phyloP scores from a whole-genome alignment of 129 eudicot genomes.

The Heracleum sosnowskyi region DNA sequence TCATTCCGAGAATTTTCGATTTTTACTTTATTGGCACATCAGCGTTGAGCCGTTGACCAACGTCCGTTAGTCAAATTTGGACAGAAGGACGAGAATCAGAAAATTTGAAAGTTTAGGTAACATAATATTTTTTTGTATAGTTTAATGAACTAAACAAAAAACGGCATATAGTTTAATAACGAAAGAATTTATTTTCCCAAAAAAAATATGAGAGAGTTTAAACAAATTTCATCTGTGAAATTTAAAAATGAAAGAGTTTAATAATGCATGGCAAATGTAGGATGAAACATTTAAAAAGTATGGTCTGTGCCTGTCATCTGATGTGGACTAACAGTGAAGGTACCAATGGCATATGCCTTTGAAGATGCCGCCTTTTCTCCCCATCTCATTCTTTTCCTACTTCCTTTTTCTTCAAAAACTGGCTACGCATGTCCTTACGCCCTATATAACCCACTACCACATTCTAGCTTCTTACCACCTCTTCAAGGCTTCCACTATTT shows the following conservation, averaged over 20 bases:
- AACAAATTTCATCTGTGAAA: not conserved
- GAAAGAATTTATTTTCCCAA: no score
- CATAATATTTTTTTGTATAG: no score
- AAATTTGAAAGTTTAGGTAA: no score
- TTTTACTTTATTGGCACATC: no score
- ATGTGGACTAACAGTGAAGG: slow-evolving; percentile 26
- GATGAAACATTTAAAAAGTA: not conserved
- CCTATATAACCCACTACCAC: slow-evolving; percentile 23
- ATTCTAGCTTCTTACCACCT: slow-evolving; percentile 26
- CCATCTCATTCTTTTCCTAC: slow-evolving; percentile 1
- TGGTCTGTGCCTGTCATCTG: slow-evolving; percentile 10
- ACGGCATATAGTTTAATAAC: no score
- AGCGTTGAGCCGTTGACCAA: no score
- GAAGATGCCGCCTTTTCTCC: slow-evolving; percentile 37
- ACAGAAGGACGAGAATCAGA: no score
- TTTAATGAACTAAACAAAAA: no score
- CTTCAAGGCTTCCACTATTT: slow-evolving; percentile 15
- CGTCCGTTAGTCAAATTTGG: no score
- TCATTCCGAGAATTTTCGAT: no score
- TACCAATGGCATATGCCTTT: slow-evolving; percentile 48
- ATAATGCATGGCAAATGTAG: not conserved
- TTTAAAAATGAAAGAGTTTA: not conserved
- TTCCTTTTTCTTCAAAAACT: slow-evolving; percentile 18
- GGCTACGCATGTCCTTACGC: slow-evolving; percentile 20
- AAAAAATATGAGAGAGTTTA: not conserved